A percentile compares a stretch with the other conserved stretches of the same genome.
These are phyloP conservation scores for Phaeoacremonium minimum DNA, from an alignment of 2,329 filamentous ascomycete species.

Conservation along the genomic window DNA sequence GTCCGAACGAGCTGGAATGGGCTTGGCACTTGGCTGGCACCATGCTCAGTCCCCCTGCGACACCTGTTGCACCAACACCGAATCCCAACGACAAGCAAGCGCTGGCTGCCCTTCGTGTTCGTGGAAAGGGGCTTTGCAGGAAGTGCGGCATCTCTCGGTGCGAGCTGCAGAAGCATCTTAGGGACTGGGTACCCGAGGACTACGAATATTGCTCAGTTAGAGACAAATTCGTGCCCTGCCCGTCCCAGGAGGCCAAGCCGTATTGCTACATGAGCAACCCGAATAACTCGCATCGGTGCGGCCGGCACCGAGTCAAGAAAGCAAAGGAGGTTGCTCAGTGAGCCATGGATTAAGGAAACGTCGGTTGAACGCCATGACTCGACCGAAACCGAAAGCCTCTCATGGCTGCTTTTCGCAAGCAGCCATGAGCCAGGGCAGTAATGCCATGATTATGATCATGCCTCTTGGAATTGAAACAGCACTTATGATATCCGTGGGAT, in stretches of 20 bases:
- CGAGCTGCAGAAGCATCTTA: slow-evolving; percentile 59
- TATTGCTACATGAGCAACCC: slow-evolving; percentile 59
- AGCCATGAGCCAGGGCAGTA: too few relatives aligned
- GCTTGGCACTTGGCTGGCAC: slow-evolving; percentile 55
- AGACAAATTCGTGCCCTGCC: slow-evolving; percentile 49
- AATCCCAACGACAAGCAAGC: slow-evolving; percentile 14
- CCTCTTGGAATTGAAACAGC: too few relatives aligned
- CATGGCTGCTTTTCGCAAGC: too few relatives aligned
- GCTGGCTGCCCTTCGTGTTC: slow-evolving; percentile 44
- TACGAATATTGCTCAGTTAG: slow-evolving; percentile 59
- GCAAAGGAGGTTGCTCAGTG: slow-evolving; percentile 14
- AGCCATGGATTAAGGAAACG: too few relatives aligned
- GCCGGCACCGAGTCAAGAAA: slow-evolving; percentile 42
- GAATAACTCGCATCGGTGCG: slow-evolving; percentile 53
- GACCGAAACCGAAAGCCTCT: too few relatives aligned
- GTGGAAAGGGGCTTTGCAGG: slow-evolving; percentile 57
- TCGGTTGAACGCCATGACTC: too few relatives aligned
- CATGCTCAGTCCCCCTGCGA: slow-evolving; percentile 12
- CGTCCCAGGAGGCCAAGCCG: slow-evolving; percentile 38
- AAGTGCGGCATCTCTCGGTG: slow-evolving; percentile 59
- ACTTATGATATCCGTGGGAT: too few relatives aligned
- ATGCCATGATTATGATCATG: too few relatives aligned
- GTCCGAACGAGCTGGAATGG: slow-evolving; percentile 61
- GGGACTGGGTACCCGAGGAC: slow-evolving; percentile 51
- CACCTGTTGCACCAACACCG: slow-evolving; percentile 5